phyloP scores from a whole-genome alignment of 805 yeast genomes.

The Zygotorulaspora danielsina region DNA sequence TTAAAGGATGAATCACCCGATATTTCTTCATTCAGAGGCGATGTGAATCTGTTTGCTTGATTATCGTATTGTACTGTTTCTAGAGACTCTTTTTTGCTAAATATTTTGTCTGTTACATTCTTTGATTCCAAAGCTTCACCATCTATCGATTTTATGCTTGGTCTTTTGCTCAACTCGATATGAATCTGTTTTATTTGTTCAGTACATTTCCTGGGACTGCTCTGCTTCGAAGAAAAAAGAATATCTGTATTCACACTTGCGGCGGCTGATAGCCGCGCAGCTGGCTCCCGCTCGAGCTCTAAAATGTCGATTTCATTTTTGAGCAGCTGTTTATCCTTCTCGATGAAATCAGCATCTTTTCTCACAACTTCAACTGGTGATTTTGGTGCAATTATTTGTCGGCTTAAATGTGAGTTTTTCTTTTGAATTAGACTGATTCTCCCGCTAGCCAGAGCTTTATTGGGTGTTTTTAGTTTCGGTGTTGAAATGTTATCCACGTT shows the following conservation, averaged over 20 bases:
- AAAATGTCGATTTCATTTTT: slow-evolving; percentile 21
- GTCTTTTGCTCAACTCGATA: slow-evolving; percentile 23
- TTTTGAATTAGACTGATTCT: slow-evolving; percentile 30
- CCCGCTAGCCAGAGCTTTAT: slow-evolving; percentile 31
- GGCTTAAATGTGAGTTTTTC: slow-evolving; percentile 6
- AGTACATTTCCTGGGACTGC: slow-evolving; percentile 21
- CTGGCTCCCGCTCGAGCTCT: slow-evolving; percentile 15
- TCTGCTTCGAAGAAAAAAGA: slow-evolving; percentile 21
- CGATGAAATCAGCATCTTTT: slow-evolving; percentile 15
- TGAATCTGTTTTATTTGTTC: slow-evolving; percentile 9
- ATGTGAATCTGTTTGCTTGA: slow-evolving; percentile 1
- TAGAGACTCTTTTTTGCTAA: neutral
- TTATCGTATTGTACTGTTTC: neutral
- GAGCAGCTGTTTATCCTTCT: slow-evolving; percentile 22
- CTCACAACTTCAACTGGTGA: slow-evolving; percentile 6
- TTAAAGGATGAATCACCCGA: slow-evolving; percentile 14
- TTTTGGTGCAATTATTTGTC: slow-evolving; percentile 4
- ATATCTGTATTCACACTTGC: slow-evolving; percentile 26
- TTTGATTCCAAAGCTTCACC: slow-evolving; percentile 23
- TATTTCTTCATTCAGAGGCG: slow-evolving; percentile 5
- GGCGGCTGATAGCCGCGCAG: slow-evolving; percentile 10
- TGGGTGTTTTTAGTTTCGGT: neutral
- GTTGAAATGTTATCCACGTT: slow-evolving; percentile 11
- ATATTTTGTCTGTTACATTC: slow-evolving; percentile 1
- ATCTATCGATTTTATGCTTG: slow-evolving; percentile 31